These are phyloP conservation scores for Halophytophthora polymorphica DNA, from an alignment of 352 stramenopile genomes.

Conservation along the genomic window DNA sequence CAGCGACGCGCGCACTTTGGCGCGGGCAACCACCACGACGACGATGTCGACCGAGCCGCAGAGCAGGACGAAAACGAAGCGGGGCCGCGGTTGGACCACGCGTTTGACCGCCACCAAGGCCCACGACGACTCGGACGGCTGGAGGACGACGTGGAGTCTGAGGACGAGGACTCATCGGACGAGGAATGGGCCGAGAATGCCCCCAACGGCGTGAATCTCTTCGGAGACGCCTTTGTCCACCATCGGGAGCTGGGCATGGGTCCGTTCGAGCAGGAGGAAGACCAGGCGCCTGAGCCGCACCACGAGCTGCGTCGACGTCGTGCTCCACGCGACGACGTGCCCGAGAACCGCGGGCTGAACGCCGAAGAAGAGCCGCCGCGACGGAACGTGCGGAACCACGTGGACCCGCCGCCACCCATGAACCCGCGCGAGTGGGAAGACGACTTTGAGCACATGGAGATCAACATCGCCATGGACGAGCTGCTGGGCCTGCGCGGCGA, in stretches of 20 bases:
- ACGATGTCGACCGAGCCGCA: constrained; percentile 8
- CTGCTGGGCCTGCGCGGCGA: constrained; percentile 95
- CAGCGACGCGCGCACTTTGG: constrained; percentile 18
- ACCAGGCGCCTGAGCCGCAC: constrained; percentile 21
- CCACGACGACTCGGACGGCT: constrained; percentile 36
- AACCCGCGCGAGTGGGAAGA: constrained; percentile 76
- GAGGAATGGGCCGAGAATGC: constrained; percentile 30
- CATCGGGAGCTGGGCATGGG: constrained; percentile 23
- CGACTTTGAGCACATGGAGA: constrained; percentile 91
- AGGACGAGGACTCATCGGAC: constrained; percentile 54
- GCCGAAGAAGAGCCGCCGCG: constrained; percentile 14
- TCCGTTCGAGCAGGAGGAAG: constrained; percentile 16
- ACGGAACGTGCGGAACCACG: constrained; percentile 30
- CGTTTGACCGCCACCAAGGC: constrained; percentile 33
- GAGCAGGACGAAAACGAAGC: constrained; percentile 25
- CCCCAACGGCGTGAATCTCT: constrained; percentile 29
- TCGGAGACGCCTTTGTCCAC: constrained; percentile 46
- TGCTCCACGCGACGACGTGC: constrained; percentile 14
- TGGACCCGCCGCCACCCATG: constrained; percentile 41
- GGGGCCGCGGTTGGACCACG: constrained; percentile 26
- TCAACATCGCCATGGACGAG: constrained; percentile 96
- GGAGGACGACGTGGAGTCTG: constrained; percentile 30
- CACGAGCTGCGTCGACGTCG: constrained; percentile 45
- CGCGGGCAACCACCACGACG: constrained; percentile 4
- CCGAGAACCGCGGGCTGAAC: constrained; percentile 14